Base-by-base conservation (phyloP, 2,329 filamentous ascomycete species). In the Colletotrichum karsti region DNA sequence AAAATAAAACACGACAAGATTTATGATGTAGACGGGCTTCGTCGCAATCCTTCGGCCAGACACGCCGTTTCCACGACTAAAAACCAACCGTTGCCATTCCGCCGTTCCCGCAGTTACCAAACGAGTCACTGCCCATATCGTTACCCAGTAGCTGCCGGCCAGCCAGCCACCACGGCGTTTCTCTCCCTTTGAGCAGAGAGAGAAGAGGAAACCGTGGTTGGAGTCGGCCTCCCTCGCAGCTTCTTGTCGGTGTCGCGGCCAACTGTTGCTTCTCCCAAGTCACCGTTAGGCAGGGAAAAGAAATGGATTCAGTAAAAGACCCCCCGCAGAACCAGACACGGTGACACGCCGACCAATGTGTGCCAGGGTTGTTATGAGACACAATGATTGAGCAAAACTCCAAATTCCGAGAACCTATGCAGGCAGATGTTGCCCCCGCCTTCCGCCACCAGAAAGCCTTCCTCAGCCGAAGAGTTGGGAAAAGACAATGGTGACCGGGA, bases 11-110 rank as follows among this genome's bases (percentile, higher is more conserved):
- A 55, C 74, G 77, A 82, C 79, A 82, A 81, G 77, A 82, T 83
- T 77, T 82, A 83, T 83, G 77, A 82, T 81, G 80, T 82, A 82
- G 78, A 77, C 77, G 77, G 62, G 41, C 64, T 53, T 81, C 79
- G 76, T 79, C 74, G 74, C 77, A 77, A 77, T 77, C 77, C 76
- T 76, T 73, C 76, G 77, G 77, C 72, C 75, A 58, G 54, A 69
- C 62, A 54, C 55, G 55, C 62, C 66, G 50, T 50, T 61, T 55
- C 66, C 62, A 61, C 66, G 41, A 50, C 66, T 56, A 60, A 42
- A 66, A 54, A 39, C 62, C 64, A 59, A 77, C 75, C 77, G 73
- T 75, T 74, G 59, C 69, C 67, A 63, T 64, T 70, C 66, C 62
- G 66, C 66, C 62, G 48, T 66, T 66, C 62, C 54, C 62, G 26